These are phyloP conservation scores for Diddensiella santjacobensis DNA, from an alignment of 805 yeast species.

Conservation along the genomic window DNA sequence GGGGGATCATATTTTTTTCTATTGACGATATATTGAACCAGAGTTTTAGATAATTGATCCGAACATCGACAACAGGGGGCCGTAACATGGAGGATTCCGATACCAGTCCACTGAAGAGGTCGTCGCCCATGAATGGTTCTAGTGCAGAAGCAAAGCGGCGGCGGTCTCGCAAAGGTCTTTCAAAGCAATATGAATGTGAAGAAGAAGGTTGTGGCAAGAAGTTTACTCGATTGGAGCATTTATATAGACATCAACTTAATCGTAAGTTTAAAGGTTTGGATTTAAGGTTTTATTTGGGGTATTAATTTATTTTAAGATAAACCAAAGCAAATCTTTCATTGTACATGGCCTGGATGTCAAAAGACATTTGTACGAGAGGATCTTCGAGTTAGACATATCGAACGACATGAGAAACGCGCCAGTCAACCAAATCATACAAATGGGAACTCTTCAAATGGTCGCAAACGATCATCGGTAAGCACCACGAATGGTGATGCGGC, in stretches of 20 bases:
- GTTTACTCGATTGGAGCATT: conserved; percentile 30
- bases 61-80: too few species aligned
- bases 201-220: conserved; percentile 27
- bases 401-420: conserved; percentile 29
- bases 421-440: too few species aligned
- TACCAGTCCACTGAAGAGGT: neutral
- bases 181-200: conserved; percentile 28
- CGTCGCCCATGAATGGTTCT: neutral
- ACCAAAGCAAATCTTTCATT: conserved; percentile 35
- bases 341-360: conserved; percentile 33
- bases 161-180: conserved; percentile 29
- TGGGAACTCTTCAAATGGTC: neutral
- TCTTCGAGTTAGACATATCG: conserved; percentile 31
- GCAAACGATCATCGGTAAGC: neutral
- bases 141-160: conserved; percentile 17
- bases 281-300: neutral
- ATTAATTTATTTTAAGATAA: conserved; percentile 13
- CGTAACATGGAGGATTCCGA: neutral
- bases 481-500: neutral
- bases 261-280: conserved; percentile 15
- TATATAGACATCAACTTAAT: conserved; percentile 30
- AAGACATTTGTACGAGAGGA: conserved; percentile 37
- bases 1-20: neutral
- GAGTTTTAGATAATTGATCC: too few species aligned
- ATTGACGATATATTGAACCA: too few species aligned